phyloP scores from a whole-genome alignment of 225 moss, liverwort and hornwort genomes.

The Straminergon stramineum region DNA sequence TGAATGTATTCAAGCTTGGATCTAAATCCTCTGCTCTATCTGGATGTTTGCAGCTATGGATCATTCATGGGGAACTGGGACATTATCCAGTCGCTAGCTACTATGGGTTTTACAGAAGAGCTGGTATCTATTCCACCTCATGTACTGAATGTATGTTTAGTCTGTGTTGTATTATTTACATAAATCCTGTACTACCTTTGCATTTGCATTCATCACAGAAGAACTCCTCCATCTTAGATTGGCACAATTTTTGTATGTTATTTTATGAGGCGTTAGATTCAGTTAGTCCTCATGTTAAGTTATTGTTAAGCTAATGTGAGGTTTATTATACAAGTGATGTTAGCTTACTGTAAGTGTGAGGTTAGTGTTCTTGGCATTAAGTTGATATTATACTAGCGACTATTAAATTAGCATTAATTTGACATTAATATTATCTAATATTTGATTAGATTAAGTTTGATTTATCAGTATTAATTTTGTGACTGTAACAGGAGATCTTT shows the following conservation, averaged over 20 bases:
- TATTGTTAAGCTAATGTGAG: background rate
- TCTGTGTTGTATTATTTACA: background rate
- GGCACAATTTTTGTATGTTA: background rate
- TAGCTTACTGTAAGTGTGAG: background rate
- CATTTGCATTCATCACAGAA: background rate
- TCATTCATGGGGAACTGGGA: slow-evolving; percentile 49
- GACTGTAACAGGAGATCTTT: background rate
- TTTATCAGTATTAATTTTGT: background rate
- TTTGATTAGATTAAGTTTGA: background rate
- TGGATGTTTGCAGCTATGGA: slow-evolving; percentile 51
- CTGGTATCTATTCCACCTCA: slow-evolving; percentile 16
- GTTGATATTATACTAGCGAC: background rate
- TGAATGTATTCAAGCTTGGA: background rate
- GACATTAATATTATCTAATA: background rate
- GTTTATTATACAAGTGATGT: too few relatives aligned
- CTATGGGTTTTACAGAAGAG: slow-evolving; percentile 45
- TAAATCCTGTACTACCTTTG: background rate
- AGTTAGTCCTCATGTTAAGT: background rate
- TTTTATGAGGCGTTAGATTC: background rate
- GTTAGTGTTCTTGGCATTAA: background rate
- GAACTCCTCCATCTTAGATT: background rate
- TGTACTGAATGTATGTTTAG: background rate
- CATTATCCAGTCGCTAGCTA: slow-evolving; percentile 57
- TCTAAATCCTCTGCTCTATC: background rate
- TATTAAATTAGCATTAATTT: background rate